Conservation (phyloP, 306 rosid genomes). For the Cicer cuneatum region DNA sequence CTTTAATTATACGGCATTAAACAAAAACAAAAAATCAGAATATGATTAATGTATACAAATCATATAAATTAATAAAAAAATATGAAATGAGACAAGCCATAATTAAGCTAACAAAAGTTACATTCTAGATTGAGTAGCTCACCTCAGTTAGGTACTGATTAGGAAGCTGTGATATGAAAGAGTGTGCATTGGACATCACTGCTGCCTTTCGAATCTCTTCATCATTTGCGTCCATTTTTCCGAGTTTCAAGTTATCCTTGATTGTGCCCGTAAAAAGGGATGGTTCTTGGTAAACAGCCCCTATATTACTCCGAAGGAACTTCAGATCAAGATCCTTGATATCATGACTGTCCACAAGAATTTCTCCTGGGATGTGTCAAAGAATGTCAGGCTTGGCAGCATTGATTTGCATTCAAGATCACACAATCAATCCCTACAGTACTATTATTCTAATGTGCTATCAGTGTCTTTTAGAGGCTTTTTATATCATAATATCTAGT, state of each 20-base stretch:
- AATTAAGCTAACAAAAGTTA: constrained; percentile 3
- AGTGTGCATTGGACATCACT: constrained; percentile 76
- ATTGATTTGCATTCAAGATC: constrained; percentile 21
- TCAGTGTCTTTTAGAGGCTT: not conserved
- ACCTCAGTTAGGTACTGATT: constrained; percentile 81
- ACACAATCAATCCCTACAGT: constrained; percentile 27
- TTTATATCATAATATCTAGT: not conserved
- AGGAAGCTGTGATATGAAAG: constrained; percentile 81
- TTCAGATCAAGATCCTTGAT: constrained; percentile 75
- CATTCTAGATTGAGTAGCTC: constrained; percentile 37
- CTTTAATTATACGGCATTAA: not conserved
- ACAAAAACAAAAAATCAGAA: not conserved
- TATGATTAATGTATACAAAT: constrained; percentile 28
- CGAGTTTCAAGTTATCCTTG: constrained; percentile 75
- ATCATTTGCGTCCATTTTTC: constrained; percentile 75
- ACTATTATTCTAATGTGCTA: not conserved
- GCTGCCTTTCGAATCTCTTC: constrained; percentile 67
- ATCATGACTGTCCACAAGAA: constrained; percentile 66
- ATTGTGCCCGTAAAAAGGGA: constrained; percentile 76
- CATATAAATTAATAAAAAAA: not conserved
- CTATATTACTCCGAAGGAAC: constrained; percentile 73
- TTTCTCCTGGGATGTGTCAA: constrained; percentile 58
- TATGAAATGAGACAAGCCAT: constrained; percentile 6
- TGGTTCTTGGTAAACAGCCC: constrained; percentile 87
- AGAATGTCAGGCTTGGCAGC: constrained; percentile 33